phyloP scores from a whole-genome alignment of 2,329 filamentous ascomycete species.

The Cyphellophora europaea region DNA sequence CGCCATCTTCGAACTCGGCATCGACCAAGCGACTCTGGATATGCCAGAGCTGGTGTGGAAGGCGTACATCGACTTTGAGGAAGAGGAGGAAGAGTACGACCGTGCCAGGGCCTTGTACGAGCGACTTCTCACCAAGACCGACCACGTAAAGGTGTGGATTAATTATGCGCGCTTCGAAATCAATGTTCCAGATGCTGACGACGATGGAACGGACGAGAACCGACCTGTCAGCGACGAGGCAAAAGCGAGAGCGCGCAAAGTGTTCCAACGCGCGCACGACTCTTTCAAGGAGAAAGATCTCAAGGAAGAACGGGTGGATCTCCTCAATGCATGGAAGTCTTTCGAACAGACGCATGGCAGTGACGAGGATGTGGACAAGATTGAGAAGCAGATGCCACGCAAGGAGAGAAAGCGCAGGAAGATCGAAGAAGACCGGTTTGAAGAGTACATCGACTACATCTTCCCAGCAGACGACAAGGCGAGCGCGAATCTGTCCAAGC shows the following conservation, averaged over 20 bases:
- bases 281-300: constrained; percentile 82
- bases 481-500: constrained; percentile 69
- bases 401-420: constrained; percentile 79
- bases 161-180: constrained; percentile 98
- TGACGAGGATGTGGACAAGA: constrained; percentile 64
- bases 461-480: constrained; percentile 93
- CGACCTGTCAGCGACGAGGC: constrained; percentile 66
- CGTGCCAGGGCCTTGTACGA: constrained; percentile 77
- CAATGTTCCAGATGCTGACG: constrained; percentile 69
- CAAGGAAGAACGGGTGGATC: constrained; percentile 83
- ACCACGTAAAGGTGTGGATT: constrained; percentile 98
- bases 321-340: constrained; percentile 84
- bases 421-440: constrained; percentile 84
- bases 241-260: constrained; percentile 67
- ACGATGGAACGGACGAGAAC: constrained; percentile 52
- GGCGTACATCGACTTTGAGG: constrained; percentile 96
- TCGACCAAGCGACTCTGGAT: constrained; percentile 72
- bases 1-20: constrained; percentile 85
- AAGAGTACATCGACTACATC: constrained; percentile 95
- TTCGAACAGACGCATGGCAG: constrained; percentile 84
- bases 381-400: constrained; percentile 89
- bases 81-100: constrained; percentile 87
- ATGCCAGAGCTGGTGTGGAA: constrained; percentile 99
- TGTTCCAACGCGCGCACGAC: constrained; percentile 80
- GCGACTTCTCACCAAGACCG: constrained; percentile 83